Conservation (phyloP, 2,329 filamentous ascomycete species). For the Aspergillus clavatus region DNA sequence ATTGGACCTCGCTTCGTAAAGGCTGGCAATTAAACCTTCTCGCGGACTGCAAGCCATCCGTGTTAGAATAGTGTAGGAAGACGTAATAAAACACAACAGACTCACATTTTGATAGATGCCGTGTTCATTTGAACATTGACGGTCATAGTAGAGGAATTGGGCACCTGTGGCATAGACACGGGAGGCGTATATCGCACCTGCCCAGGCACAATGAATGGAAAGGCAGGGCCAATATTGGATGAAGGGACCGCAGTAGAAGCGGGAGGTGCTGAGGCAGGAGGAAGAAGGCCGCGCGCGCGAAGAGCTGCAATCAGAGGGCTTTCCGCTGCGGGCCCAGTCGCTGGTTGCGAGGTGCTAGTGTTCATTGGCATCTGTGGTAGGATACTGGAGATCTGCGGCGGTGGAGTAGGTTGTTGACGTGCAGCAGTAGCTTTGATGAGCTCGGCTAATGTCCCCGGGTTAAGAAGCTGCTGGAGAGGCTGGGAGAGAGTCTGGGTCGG, state of each 20-base stretch:
- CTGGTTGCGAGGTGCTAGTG: slow-evolving; percentile 49
- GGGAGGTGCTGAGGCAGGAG: slow-evolving; percentile 43
- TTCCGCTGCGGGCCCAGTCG: slow-evolving; percentile 44
- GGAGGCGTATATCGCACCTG: slow-evolving; percentile 35
- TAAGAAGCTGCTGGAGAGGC: slow-evolving; percentile 36
- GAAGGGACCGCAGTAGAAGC: slow-evolving; percentile 35
- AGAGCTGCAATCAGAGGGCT: slow-evolving; percentile 63
- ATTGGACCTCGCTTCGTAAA: slow-evolving; percentile 79
- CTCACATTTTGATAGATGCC: slow-evolving; percentile 69
- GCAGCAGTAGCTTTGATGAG: slow-evolving; percentile 42
- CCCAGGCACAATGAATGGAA: slow-evolving; percentile 39
- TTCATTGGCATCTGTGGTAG: slow-evolving; percentile 55
- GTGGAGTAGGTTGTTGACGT: slow-evolving; percentile 37
- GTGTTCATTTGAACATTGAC: slow-evolving; percentile 54
- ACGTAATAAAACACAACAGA: slow-evolving; percentile 14
- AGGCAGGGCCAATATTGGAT: slow-evolving; percentile 33
- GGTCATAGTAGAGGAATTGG: slow-evolving; percentile 21
- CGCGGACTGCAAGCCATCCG: slow-evolving; percentile 53
- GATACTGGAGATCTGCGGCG: slow-evolving; percentile 44
- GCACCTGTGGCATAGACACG: slow-evolving; percentile 30
- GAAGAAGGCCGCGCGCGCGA: slow-evolving; percentile 63
- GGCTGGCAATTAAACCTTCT: slow-evolving; percentile 64
- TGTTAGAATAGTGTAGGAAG: slow-evolving; percentile 12
- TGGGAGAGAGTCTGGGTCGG: slow-evolving; percentile 32
- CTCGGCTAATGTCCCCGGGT: slow-evolving; percentile 41